Percentiles rank a stretch among this genome's conserved stretches.
Evolutionary conservation across 306 rosid species (phyloP).

Genomic region (Bauhinia variegata): DNA sequence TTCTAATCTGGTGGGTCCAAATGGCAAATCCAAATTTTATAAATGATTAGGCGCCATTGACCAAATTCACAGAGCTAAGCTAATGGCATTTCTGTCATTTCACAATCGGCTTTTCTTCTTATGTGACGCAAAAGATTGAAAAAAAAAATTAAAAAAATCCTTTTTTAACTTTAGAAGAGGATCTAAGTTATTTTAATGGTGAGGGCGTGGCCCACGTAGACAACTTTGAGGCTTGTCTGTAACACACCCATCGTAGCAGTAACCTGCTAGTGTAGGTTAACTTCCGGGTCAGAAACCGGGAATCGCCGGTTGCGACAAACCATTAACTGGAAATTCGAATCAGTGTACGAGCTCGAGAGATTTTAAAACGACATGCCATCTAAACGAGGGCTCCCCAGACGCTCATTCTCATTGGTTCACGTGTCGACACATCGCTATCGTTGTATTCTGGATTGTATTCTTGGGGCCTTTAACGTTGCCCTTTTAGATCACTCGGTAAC

Average conservation of each 20-base stretch:
- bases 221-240: constrained; percentile 34
- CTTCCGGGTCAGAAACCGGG: constrained; percentile 38
- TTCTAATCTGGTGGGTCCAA: constrained; percentile 9
- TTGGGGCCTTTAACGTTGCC: constrained; percentile 21
- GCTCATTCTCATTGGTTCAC: constrained; percentile 42
- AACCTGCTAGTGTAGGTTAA: constrained; percentile 48
- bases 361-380: constrained; percentile 29
- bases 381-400: constrained; percentile 11
- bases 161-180: background rate
- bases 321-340: constrained; percentile 54
- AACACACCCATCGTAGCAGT: background rate
- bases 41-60: background rate
- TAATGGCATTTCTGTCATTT: constrained; percentile 35
- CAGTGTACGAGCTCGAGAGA: constrained; percentile 31
- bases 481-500: constrained; percentile 50
- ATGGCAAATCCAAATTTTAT: background rate
- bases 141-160: background rate
- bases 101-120: too few species aligned
- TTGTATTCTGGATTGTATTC: constrained; percentile 35
- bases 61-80: background rate
- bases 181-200: constrained; percentile 37
- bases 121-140: constrained; percentile 32
- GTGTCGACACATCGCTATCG: constrained; percentile 39
- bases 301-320: constrained; percentile 41
- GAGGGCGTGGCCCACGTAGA: constrained; percentile 45